phyloP scores from a whole-genome alignment of 345 rosid genomes.

The Pugionium dolabratum region DNA sequence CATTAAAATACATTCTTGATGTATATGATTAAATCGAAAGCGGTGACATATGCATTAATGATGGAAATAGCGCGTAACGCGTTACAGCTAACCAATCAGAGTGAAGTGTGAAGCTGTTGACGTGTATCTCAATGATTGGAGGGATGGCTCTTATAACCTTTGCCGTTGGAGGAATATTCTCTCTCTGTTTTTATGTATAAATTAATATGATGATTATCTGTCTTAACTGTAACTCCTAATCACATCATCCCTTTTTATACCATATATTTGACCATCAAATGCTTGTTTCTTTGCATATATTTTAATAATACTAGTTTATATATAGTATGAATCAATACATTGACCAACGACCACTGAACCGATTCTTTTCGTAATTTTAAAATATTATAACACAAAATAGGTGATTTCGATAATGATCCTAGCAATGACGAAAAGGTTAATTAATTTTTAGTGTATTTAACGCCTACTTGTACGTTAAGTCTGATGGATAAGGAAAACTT shows the following conservation, averaged over 20 bases:
- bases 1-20: too few species aligned
- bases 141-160: constrained; percentile 12
- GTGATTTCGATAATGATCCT: too few species aligned
- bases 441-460: too few species aligned
- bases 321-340: too few species aligned
- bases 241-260: background rate
- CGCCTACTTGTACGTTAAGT: too few species aligned
- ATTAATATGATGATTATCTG: constrained; percentile 22
- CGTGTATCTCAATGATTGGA: constrained; percentile 32
- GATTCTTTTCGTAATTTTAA: too few species aligned
- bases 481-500: too few species aligned
- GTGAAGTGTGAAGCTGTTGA: constrained; percentile 22
- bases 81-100: constrained; percentile 40
- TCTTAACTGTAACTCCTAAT: constrained; percentile 19
- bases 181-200: constrained; percentile 2
- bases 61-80: constrained; percentile 40
- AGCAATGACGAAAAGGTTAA: too few species aligned
- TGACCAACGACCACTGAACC: too few species aligned
- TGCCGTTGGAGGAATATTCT: constrained; percentile 37
- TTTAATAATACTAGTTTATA: background rate
- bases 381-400: too few species aligned
- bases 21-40: background rate
- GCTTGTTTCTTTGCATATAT: constrained; percentile 23
- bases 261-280: constrained; percentile 18
- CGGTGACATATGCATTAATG: constrained; percentile 33